phyloP scores from a whole-genome alignment of 306 rosid genomes.

The Pyrus pyrifolia region DNA sequence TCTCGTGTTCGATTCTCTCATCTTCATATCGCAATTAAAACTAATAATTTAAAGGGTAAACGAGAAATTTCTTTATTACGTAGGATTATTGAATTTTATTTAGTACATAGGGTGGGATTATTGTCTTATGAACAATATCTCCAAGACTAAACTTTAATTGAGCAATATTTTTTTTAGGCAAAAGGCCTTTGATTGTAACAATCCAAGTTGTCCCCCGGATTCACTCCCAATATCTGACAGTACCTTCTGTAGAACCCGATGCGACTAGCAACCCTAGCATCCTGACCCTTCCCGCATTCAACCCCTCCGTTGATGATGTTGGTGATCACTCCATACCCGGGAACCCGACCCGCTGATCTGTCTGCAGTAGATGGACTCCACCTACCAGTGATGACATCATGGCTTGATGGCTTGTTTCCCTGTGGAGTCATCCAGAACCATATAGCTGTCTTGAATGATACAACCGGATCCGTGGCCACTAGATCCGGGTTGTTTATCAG shows the following conservation, averaged over 20 bases:
- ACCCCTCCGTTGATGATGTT: slow-evolving; percentile 51
- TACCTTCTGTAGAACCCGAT: slow-evolving; percentile 50
- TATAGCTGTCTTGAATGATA: slow-evolving; percentile 60
- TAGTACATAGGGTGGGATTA: background rate
- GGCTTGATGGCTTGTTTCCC: slow-evolving; percentile 54
- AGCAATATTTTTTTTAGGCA: background rate
- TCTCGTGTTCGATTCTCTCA: background rate
- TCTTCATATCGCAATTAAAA: no score
- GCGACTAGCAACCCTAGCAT: slow-evolving; percentile 28
- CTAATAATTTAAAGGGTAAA: background rate
- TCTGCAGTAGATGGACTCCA: slow-evolving; percentile 47
- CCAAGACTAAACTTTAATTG: background rate
- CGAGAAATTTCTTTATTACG: background rate
- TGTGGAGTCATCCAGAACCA: slow-evolving; percentile 80
- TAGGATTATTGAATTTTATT: background rate
- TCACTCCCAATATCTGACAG: slow-evolving; percentile 7
- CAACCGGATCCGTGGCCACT: slow-evolving; percentile 37
- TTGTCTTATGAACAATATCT: background rate
- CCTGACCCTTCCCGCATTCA: slow-evolving; percentile 37
- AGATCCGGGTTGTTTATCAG: slow-evolving; percentile 49
- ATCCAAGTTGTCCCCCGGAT: slow-evolving; percentile 30
- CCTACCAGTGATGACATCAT: slow-evolving; percentile 40
- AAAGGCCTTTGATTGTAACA: slow-evolving; percentile 28
- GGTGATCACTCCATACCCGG: slow-evolving; percentile 46
- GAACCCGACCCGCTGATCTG: slow-evolving; percentile 26